Evolutionary conservation across 2,329 filamentous ascomycete genomes (phyloP), one percentile per base, ranked within the genome.

Genomic region (Ceratocystis harringtonii): DNA sequence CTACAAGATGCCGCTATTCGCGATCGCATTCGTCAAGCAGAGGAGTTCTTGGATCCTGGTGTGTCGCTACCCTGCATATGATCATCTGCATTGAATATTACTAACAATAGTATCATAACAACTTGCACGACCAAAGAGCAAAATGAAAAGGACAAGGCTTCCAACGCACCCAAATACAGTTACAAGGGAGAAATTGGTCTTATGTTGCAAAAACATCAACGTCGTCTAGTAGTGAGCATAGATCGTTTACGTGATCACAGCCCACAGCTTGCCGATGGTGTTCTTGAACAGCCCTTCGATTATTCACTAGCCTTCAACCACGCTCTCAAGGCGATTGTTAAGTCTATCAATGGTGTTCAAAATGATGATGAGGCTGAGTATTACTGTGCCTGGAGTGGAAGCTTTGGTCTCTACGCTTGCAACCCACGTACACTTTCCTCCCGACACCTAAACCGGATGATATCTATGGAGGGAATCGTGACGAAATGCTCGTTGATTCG

Each of bases 381-480:
- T 77, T 97, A 99, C 75, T 96, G 94, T 72, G 94, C 94, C n/a
- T 97, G 90, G 78, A 85, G 92, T 65, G 94, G 94, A 69, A 96
- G 90, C 73, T 99, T 99, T 73, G 94, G 95, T 69, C 86, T 96
- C 73, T 94, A 90, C 74, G 83, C 92, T 12, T 96, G 92, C 81
- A 99, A 96, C 72, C 94, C 94, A 50, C 85, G 94, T 70, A 97
- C 94, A 0, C 78, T 99, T 36, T 90, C 90, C 62, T 96, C 92
- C 1, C 81, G 85, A 50, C 89, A 95, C 71, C 82, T 99, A 66
- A 99, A 99, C 75, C 87, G 89, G 72, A 96, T 99, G 92, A 89
- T 99, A 15, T 96, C 92, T 2, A 81, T 99, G 63, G 94, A 99
- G 76, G 94, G 94, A 60, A 99, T 99, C 71, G 94, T 99, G 52